Base-by-base conservation (phyloP, 495 filamentous ascomycete genomes). In the Trichoderma reesei region DNA sequence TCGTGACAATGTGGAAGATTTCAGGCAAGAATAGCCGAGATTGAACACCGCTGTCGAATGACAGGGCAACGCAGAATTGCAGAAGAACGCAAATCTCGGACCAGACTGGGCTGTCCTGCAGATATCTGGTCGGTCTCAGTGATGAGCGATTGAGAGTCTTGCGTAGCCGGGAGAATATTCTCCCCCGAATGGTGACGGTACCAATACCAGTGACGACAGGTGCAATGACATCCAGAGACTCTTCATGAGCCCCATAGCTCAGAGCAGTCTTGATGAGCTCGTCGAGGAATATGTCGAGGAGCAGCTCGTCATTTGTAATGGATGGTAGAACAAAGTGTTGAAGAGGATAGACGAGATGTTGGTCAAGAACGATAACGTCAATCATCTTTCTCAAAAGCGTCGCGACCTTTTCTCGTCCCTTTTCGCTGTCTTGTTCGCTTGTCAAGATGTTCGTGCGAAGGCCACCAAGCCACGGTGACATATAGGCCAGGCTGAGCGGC, bases 111-210 rank as follows among this genome's bases (percentile, higher is more conserved):
- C 86, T 86, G 38, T 88, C 85, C 11, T 81, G 80, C 3, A 88
- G 75, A 64, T 81, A 75, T 66, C 80, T 79, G 3, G 84, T 87
- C 46, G 85, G 81, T 34, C 85, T 77, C 64, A 86, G 68, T 14
- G 84, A 85, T n/a, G 82, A 83, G 64, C 83, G 79, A 65, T 85
- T 86, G 60, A 88, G 71, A 31, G 83, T 81, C 73, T 87, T 88
- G 34, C 85, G 76, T 34, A 88, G 76, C 41, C 82, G 75, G 36
- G 82, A 80, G 42, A 87, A 82, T 14, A 87, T 71, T 72, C 80
- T 87, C 11, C 84, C 85, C 20, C 83, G 79, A 42, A 86, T 75
- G 2, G 83, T 85, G 20, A 85, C 76, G 2, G 84, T 87, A 16
- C 83, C 83, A 61, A 88, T 81, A 26, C 80, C 81, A 42, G 77